Evolutionary conservation across 2,329 filamentous ascomycete genomes (phyloP), one percentile per base, ranked within the genome.

Genomic region (Magnaporthales sp.): DNA sequence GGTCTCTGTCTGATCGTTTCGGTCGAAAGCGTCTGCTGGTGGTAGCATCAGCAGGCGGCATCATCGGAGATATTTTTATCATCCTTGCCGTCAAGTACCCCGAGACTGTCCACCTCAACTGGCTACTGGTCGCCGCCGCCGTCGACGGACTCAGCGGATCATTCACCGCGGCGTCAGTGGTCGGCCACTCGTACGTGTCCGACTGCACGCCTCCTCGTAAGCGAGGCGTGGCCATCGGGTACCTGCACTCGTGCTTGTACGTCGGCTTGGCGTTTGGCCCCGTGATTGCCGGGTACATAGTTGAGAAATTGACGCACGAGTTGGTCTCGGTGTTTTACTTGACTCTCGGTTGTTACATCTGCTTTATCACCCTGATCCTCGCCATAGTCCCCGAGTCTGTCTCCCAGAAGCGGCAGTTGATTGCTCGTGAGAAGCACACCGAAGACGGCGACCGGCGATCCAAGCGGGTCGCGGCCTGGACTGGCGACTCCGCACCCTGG

Each of bases 191-290:
- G 0, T 99, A 98, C 76, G 89, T 91, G 13, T 89, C 92, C 56
- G 95, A 99, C 76, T 97, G 92, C 77, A 94, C 93, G 0, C 82
- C 90, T 4, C 91, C 93, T 0, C 89, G 91, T 31, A 87, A 86
- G 73, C 88, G 95, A 24, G 91, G 90, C 68, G 90, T 96, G 8
- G 87, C 89, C 4, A 95, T 98, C 75, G 93, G 92, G 7, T 94
- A 93, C 74, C 89, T 98, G 72, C 92, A 98, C 72, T 93, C 92
- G 11, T 93, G 90, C 71, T 81, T 99, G 9, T 98, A 97, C 76
- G 84, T 86, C 1, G 95, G 95, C n/a, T 86, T 98, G 62, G 94
- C 95, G 0, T 78, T 94, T 32, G 95, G 95, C 0, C 95, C 95
- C 8, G 83, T 96, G 2, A 74, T 96, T 26, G 90, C 93, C 0